phyloP scores from a whole-genome alignment of 768 basidiomycete species.

The Rickenella mellea region DNA sequence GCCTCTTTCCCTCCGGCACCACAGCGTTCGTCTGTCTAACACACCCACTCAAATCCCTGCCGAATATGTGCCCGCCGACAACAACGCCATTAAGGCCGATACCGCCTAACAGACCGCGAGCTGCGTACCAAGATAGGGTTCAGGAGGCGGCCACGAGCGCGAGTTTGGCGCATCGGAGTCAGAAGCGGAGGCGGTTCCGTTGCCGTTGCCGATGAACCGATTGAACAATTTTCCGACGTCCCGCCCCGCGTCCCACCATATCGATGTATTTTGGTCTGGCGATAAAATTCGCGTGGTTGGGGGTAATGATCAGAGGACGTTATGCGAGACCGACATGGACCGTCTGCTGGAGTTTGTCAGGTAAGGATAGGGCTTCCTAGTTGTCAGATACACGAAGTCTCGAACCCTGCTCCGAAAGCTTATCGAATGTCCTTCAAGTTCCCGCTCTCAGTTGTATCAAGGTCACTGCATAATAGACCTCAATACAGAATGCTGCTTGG shows the following conservation, averaged over 20 bases:
- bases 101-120: constrained; percentile 45
- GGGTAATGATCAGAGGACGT: constrained; percentile 19
- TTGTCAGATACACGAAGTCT: too few species aligned
- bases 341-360: too few species aligned
- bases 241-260: constrained; percentile 48
- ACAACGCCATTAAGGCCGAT: constrained; percentile 19
- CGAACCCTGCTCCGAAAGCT: too few species aligned
- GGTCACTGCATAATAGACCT: too few species aligned
- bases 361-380: too few species aligned
- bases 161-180: constrained; percentile 32
- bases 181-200: constrained; percentile 38
- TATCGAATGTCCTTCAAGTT: too few species aligned
- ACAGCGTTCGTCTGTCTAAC: constrained; percentile 51
- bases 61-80: constrained; percentile 63
- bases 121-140: constrained; percentile 44
- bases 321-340: too few species aligned
- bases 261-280: too few species aligned
- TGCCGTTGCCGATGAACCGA: constrained; percentile 41
- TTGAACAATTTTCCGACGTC: constrained; percentile 48
- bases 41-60: constrained; percentile 43
- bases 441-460: too few species aligned
- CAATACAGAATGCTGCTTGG: too few species aligned
- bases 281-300: too few species aligned
- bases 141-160: constrained; percentile 16
- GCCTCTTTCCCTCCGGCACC: constrained; percentile 9